phyloP scores from a whole-genome alignment of 176 grass and related monocot species.

The Aegilops speltoides region DNA sequence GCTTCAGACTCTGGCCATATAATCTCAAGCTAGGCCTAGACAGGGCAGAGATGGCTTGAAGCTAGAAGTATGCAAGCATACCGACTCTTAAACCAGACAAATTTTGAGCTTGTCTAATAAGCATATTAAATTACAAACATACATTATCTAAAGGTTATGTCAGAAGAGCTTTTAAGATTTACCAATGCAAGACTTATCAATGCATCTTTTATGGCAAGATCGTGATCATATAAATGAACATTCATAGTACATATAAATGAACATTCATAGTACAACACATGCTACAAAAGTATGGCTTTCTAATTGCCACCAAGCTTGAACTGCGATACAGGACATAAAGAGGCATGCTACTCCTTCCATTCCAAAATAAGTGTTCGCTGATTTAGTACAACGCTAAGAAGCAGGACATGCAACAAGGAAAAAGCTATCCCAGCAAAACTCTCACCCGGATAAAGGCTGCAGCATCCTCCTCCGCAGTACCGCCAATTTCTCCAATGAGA shows the following conservation, averaged over 20 bases:
- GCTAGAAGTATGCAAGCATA: not conserved
- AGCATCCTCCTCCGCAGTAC: constrained; percentile 99
- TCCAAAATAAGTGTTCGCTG: no score
- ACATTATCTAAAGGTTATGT: not conserved
- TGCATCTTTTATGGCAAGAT: not conserved
- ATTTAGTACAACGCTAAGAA: no score
- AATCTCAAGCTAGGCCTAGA: not conserved
- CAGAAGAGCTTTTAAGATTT: not conserved
- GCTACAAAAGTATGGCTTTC: not conserved
- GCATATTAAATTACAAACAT: not conserved
- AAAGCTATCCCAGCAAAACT: not conserved
- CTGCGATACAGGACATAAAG: not conserved
- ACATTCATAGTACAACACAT: not conserved
- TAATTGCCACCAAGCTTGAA: constrained; percentile 9
- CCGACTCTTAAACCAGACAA: not conserved
- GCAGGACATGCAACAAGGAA: not conserved
- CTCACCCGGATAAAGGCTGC: constrained; percentile 90
- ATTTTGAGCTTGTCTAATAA: not conserved
- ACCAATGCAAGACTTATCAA: not conserved
- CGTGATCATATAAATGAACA: not conserved
- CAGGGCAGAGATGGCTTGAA: not conserved
- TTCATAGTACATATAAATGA: not conserved
- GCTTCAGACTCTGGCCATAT: not conserved
- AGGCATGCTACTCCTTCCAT: not conserved
- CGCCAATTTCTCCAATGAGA: constrained; percentile 98